These are phyloP conservation scores for Orbilia ellipsospora DNA, from an alignment of 2,329 filamentous ascomycete species.

Conservation along the genomic window DNA sequence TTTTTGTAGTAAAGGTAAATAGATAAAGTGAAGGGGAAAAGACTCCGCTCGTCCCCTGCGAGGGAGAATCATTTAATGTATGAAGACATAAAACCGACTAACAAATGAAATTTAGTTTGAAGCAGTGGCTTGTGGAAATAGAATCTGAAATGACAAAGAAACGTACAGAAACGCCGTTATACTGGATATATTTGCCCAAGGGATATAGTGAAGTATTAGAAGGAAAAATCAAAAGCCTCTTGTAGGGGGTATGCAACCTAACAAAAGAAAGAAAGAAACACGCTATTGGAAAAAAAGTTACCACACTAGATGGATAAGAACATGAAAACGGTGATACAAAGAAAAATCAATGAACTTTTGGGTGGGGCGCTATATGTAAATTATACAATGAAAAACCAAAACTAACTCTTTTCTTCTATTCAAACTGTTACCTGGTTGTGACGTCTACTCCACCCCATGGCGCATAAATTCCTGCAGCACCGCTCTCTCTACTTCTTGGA, in stretches of 20 bases:
- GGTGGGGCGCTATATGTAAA: neutral
- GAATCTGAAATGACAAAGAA: neutral
- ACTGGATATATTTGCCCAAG: conserved; percentile 41
- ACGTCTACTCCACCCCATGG: conserved; percentile 40
- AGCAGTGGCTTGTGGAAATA: conserved; percentile 1
- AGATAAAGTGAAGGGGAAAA: neutral
- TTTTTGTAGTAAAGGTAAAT: neutral
- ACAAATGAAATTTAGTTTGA: conserved; percentile 4
- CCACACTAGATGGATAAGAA: conserved; percentile 3
- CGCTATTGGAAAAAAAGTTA: neutral
- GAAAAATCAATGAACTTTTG: conserved; percentile 28
- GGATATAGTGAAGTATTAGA: conserved; percentile 17
- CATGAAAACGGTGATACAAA: neutral
- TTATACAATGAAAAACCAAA: no score
- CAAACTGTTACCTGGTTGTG: conserved; percentile 24
- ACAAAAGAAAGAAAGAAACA: neutral
- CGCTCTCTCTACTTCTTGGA: conserved; percentile 45
- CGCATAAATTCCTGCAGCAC: conserved; percentile 47
- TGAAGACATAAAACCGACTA: neutral
- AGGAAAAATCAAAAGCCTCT: neutral
- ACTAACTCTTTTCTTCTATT: neutral
- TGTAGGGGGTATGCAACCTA: neutral
- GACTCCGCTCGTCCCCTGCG: conserved; percentile 26
- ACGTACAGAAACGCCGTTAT: conserved; percentile 15
- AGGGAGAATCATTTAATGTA: conserved; percentile 4